phyloP scores from a whole-genome alignment of 495 filamentous ascomycete genomes.

The Neurospora sp. region DNA sequence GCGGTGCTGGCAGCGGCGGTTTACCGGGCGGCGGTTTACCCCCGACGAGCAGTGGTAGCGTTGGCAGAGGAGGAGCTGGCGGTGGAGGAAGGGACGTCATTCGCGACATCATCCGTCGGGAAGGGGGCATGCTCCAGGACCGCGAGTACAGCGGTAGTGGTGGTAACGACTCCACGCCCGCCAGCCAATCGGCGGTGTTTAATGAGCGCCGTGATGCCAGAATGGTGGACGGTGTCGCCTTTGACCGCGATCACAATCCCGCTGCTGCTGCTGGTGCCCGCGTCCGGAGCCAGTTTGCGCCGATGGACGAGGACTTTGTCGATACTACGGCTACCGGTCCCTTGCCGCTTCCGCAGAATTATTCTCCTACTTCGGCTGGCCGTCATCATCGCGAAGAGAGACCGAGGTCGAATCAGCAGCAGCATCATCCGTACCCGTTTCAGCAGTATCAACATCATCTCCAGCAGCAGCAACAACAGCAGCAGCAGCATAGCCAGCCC shows the following conservation, averaged over 20 bases:
- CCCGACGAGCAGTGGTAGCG: not conserved
- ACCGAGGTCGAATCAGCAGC: slow-evolving; percentile 17
- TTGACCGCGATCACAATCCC: slow-evolving; percentile 14
- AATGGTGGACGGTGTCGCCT: slow-evolving; percentile 36
- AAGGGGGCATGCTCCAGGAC: not conserved
- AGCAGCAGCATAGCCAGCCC: not conserved
- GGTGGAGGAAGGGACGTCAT: not conserved
- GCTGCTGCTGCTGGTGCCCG: slow-evolving; percentile 1
- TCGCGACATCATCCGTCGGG: not conserved
- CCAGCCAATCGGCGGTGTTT: slow-evolving; percentile 25
- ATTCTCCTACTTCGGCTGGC: slow-evolving; percentile 12
- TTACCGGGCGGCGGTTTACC: not conserved
- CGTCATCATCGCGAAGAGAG: slow-evolving; percentile 23
- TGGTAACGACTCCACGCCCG: slow-evolving; percentile 25
- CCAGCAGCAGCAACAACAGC: not conserved
- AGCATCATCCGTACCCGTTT: slow-evolving; percentile 6
- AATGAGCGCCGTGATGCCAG: slow-evolving; percentile 31
- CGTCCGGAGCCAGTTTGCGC: slow-evolving; percentile 9
- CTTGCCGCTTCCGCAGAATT: slow-evolving; percentile 21
- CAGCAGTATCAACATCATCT: slow-evolving; percentile 6
- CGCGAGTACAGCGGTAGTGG: slow-evolving; percentile 6
- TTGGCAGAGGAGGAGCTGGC: not conserved
- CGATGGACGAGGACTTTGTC: slow-evolving; percentile 27
- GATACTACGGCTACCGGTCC: slow-evolving; percentile 35
- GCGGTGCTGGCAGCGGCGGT: not conserved